phyloP scores from a whole-genome alignment of 768 basidiomycete genomes.

The Trametes cinnabarina region DNA sequence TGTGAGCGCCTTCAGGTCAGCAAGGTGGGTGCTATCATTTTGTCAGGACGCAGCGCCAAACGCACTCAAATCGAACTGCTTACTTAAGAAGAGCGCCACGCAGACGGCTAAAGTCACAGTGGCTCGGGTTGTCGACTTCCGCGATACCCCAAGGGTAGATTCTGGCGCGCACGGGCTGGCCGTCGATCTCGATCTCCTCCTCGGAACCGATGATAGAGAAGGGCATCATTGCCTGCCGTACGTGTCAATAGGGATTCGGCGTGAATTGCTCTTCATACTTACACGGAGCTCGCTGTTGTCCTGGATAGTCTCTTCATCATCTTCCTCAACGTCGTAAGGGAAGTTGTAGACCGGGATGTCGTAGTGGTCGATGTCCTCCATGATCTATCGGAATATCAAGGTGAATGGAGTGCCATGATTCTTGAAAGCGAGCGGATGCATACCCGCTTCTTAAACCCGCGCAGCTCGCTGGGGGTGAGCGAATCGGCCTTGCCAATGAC shows the following conservation, averaged over 20 bases:
- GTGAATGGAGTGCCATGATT: neutral
- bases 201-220: conserved; percentile 98
- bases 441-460: conserved; percentile 93
- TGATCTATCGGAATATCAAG: conserved; percentile 58
- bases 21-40: conserved; percentile 78
- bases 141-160: conserved; percentile 99
- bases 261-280: conserved; percentile 25
- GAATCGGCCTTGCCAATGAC: conserved; percentile 97
- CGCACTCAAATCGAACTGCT: conserved; percentile 22
- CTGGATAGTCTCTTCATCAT: conserved; percentile 97
- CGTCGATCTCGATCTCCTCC: conserved; percentile 93
- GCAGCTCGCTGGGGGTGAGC: conserved; percentile 88
- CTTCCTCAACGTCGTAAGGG: conserved; percentile 98
- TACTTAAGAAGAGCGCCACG: conserved; percentile 90
- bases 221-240: conserved; percentile 75
- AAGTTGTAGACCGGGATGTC: conserved; percentile 99
- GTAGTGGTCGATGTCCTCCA: conserved; percentile 99
- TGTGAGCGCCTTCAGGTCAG: conserved; percentile 90
- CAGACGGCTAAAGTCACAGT: conserved; percentile 96
- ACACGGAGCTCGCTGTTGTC: conserved; percentile 96
- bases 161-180: conserved; percentile 86
- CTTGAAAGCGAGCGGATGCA: conserved; percentile 22
- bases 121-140: conserved; percentile 98
- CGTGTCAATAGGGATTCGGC: conserved; percentile 9
- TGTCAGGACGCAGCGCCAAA: neutral